A percentile compares a stretch with the other conserved stretches of the same genome.
Conservation (phyloP, 2,329 filamentous ascomycete species). For the Aspergillus amoenus region DNA sequence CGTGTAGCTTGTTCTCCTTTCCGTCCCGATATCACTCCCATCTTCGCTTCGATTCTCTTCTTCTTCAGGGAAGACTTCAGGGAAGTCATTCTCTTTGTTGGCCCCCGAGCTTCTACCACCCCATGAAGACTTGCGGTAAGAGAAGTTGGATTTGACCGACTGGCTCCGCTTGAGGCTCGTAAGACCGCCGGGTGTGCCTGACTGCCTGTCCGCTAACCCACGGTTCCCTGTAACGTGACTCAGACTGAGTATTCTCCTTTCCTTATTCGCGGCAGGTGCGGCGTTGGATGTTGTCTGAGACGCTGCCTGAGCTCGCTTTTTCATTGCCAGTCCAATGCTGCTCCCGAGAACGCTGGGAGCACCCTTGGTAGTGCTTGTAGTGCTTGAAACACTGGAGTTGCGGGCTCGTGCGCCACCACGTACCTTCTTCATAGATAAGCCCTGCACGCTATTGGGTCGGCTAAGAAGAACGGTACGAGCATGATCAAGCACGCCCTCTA, state of each 20-base stretch:
- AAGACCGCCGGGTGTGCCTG: conserved; percentile 38
- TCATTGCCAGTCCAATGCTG: conserved; percentile 49
- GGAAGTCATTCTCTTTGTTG: conserved; percentile 58
- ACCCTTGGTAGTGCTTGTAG: conserved; percentile 35
- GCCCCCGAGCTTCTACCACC: conserved; percentile 49
- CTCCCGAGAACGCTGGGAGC: conserved; percentile 39
- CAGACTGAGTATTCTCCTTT: conserved; percentile 82
- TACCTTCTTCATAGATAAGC: conserved; percentile 54
- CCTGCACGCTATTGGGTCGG: conserved; percentile 56
- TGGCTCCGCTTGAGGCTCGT: conserved; percentile 73
- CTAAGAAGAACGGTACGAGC: conserved; percentile 81
- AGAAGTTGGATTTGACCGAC: conserved; percentile 66
- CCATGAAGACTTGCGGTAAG: conserved; percentile 69
- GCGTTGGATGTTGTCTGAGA: conserved; percentile 44
- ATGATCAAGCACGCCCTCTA: conserved; percentile 95
- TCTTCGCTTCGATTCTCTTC: conserved; percentile 53
- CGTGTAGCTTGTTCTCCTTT: conserved; percentile 45
- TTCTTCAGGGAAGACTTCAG: conserved; percentile 58
- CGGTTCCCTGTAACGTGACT: conserved; percentile 82
- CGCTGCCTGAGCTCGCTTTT: conserved; percentile 52
- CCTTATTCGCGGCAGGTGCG: conserved; percentile 50
- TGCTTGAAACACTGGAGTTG: conserved; percentile 35
- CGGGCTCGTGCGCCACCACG: conserved; percentile 46
- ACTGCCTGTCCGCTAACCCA: conserved; percentile 32
- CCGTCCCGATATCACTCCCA: conserved; percentile 53